A percentile compares a stretch with the other conserved stretches of the same genome.
Conservation (phyloP, 371 early-diverging fungal species). For the Lichtheimia hyalospora region DNA sequence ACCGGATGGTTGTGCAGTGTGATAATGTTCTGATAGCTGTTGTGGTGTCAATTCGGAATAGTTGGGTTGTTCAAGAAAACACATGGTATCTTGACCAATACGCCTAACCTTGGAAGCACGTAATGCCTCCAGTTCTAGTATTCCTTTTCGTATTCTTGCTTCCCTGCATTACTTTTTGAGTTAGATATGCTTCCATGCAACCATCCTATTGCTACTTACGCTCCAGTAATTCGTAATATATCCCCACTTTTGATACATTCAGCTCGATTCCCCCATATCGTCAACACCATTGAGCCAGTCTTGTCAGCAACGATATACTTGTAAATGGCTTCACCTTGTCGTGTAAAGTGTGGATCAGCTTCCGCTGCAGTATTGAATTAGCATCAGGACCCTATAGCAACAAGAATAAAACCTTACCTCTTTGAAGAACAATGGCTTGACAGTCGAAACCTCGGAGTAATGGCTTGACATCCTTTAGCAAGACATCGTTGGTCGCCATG, state of each 20-base stretch:
- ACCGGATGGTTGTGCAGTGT: slow-evolving; percentile 1
- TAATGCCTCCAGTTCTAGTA: slow-evolving; percentile 15
- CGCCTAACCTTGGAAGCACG: slow-evolving; percentile 23
- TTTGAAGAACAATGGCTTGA: slow-evolving; percentile 59
- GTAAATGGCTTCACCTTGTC: slow-evolving; percentile 49
- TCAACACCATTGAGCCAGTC: slow-evolving; percentile 50
- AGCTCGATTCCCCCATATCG: slow-evolving; percentile 54
- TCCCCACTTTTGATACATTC: slow-evolving; percentile 49
- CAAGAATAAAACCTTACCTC: slow-evolving; percentile 22
- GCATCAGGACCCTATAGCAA: background rate
- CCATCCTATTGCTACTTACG: slow-evolving; percentile 26
- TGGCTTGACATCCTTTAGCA: slow-evolving; percentile 46
- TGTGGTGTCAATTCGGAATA: slow-evolving; percentile 22
- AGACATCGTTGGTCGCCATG: too few relatives aligned
- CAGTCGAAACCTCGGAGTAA: slow-evolving; percentile 51
- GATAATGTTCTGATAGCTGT: slow-evolving; percentile 4
- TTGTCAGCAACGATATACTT: slow-evolving; percentile 57
- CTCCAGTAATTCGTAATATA: slow-evolving; percentile 53
- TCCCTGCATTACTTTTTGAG: slow-evolving; percentile 15
- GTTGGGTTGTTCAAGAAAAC: slow-evolving; percentile 38
- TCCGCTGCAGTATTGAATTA: slow-evolving; percentile 9
- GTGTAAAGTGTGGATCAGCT: slow-evolving; percentile 35
- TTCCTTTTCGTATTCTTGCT: slow-evolving; percentile 23
- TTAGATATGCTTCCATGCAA: background rate
- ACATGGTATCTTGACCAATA: slow-evolving; percentile 40